A percentile compares a stretch with the other conserved stretches of the same genome.
phyloP scores from a whole-genome alignment of 2,329 filamentous ascomycete genomes.

The Xylaria sp. region DNA sequence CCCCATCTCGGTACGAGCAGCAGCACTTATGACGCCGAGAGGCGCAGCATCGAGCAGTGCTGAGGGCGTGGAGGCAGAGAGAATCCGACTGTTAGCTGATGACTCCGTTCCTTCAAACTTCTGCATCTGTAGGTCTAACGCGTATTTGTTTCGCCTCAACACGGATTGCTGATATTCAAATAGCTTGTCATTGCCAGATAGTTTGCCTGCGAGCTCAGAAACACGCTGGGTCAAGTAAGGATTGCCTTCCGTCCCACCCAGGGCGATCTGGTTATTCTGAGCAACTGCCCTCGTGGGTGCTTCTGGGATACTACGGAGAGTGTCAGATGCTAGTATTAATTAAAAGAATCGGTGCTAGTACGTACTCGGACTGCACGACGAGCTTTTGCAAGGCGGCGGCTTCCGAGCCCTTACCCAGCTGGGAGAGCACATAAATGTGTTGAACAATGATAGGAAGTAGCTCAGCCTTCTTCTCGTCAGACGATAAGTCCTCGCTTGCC shows the following conservation, averaged over 20 bases:
- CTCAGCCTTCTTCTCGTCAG: conserved; percentile 79
- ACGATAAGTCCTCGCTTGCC: conserved; percentile 75
- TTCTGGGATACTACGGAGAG: conserved; percentile 67
- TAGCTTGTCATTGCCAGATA: conserved; percentile 68
- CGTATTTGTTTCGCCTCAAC: conserved; percentile 70
- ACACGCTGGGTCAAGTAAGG: conserved; percentile 74
- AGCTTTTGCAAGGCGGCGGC: conserved; percentile 70
- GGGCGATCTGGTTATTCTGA: conserved; percentile 68
- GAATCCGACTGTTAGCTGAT: conserved; percentile 57
- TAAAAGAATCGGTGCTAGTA: conserved; percentile 7
- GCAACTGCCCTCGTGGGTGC: conserved; percentile 72
- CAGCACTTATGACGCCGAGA: conserved; percentile 69
- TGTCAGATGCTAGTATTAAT: conserved; percentile 23
- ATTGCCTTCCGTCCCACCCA: conserved; percentile 62
- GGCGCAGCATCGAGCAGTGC: conserved; percentile 51
- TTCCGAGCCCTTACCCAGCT: conserved; percentile 72
- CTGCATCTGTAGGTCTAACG: conserved; percentile 71
- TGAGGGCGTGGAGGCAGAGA: conserved; percentile 44
- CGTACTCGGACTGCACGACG: conserved; percentile 70
- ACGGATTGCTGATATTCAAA: conserved; percentile 76
- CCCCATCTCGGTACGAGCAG: conserved; percentile 73
- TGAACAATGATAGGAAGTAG: conserved; percentile 80
- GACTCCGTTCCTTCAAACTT: conserved; percentile 72
- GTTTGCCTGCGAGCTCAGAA: conserved; percentile 63
- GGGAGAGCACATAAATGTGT: conserved; percentile 76